Evolutionary conservation across 208 protist genomes (phyloP), one percentile per base, ranked within the genome.

Genomic region (Blastocrithidia nonstop): DNA sequence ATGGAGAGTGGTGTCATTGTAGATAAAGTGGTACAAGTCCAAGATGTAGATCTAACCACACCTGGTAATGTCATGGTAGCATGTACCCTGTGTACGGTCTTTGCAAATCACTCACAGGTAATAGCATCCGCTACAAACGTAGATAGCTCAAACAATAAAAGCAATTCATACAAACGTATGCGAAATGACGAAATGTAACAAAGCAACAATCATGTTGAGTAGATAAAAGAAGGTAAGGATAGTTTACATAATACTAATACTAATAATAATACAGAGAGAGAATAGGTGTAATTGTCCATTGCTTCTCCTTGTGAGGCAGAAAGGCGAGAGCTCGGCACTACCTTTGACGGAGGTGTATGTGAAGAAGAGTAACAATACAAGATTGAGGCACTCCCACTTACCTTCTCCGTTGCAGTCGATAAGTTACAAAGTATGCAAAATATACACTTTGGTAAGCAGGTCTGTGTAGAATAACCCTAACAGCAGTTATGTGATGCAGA

Each of bases 1-100:
- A 31, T 41, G 15, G 45, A 43, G 0, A 46, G 32, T 6, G 48
- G 15, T 6, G 33, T 39, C 9, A 37, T 89, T 16, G 71, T 62
- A 6, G 80, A 89, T 58, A 76, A 75, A 39, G 59, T 85, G 36
- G 80, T 89, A 5, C 43, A 49, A 7, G 80, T 80, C 5, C 50
- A 50, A 9, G 66, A 38, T 16, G 53, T 85, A 1, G 74, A 89
- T 39, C 74, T 72, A 3, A 26, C 64, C 0, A 67, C 50, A 6
- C 47, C 74, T 2, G 55, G 61, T 16, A 54, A 60, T 29, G 80
- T 85, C 16, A 16, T 76, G n/a, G 59, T 77, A 22, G 62, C 71
- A 42, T 89, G 71, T 45, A 33, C 22, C 17, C 52, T 70, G 29
- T 11, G 11, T 11, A 11, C 11, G 11, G 29, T 35, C 11, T 35